phyloP scores from a whole-genome alignment of 192 early-diverging fungal species.

The Backusella psychrophila region DNA sequence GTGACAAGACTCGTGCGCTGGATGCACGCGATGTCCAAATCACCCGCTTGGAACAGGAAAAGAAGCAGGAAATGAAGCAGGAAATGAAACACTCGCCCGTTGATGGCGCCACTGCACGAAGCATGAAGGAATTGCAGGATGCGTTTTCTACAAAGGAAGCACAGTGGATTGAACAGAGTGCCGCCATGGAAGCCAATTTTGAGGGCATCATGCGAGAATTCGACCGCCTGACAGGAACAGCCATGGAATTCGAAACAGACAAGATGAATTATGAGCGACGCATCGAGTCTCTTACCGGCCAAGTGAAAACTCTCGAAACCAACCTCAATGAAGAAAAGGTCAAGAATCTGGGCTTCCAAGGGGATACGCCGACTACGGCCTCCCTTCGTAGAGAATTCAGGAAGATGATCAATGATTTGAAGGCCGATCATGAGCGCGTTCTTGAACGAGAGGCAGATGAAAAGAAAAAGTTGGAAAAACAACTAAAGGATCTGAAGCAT shows the following conservation, averaged over 20 bases:
- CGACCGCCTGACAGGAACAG: constrained; percentile 43
- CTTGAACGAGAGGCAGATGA: constrained; percentile 49
- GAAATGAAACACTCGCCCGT: background rate
- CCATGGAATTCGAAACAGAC: constrained; percentile 41
- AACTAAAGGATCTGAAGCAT: constrained; percentile 42
- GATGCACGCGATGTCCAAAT: constrained; percentile 41
- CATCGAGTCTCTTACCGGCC: constrained; percentile 29
- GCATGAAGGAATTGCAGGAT: background rate
- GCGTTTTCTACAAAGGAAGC: constrained; percentile 10
- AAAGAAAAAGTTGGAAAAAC: constrained; percentile 41
- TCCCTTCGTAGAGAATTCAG: constrained; percentile 55
- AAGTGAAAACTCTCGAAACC: constrained; percentile 26
- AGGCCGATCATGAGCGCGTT: constrained; percentile 47
- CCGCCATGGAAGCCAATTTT: constrained; percentile 36
- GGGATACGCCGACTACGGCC: constrained; percentile 39
- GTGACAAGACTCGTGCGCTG: constrained; percentile 36
- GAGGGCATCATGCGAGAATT: constrained; percentile 46
- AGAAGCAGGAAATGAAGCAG: constrained; percentile 33
- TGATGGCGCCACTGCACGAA: background rate
- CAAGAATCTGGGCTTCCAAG: constrained; percentile 29
- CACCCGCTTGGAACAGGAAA: constrained; percentile 29
- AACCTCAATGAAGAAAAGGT: constrained; percentile 37
- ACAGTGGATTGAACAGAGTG: constrained; percentile 29
- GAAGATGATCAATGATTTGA: constrained; percentile 46
- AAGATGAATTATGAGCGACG: constrained; percentile 33